Evolutionary conservation across 352 stramenopile genomes (phyloP), one percentile per base, ranked within the genome.

Genomic region (Phytophthora ohioensis): DNA sequence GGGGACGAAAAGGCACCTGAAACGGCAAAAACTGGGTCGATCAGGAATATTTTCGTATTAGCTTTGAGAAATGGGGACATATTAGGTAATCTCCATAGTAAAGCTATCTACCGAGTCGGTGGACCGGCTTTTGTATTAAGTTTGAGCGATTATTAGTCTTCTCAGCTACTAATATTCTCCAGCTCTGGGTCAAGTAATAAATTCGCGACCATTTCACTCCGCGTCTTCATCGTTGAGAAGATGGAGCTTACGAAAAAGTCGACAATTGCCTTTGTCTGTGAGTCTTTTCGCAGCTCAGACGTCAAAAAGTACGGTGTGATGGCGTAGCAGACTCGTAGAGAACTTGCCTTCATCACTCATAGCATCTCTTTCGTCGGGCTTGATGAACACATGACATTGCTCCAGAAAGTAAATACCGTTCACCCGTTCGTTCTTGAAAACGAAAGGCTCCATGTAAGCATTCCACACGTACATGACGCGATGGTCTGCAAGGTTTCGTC

Each of bases 401-500:
- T 91, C 79, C 1, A 72, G 57, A 47, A 88, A 88, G 45, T 71
- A 76, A 39, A 82, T 63, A 3, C 77, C 80, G 3, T 64, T 57
- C 8, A 87, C 58, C 1, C 49, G 79, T 59, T 85, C 67, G 30
- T 73, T 64, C 4, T 71, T 62, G 67, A 89, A 87, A 54, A 80
- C 74, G 21, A 84, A 63, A 7, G 83, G 81, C 17, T 89, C 69
- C 49, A 87, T 69, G 56, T 76, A 78, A 3, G 81, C 67, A 12
- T 67, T 78, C 81, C 81, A 89, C 6, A 88, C 71, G 51, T 89
- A 81, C 52, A 88, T 63, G 10, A 85, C 57, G 48, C 80, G 80
- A 36, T 82, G 75, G 8, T 78, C 53, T 41, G 87, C 79, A 7
- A 85, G 63, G 65, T 73, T 79, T 31, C 83, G 79, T 2, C 78